Base-by-base conservation (phyloP, 2,329 filamentous ascomycete genomes). In the Apiospora pterosperma region DNA sequence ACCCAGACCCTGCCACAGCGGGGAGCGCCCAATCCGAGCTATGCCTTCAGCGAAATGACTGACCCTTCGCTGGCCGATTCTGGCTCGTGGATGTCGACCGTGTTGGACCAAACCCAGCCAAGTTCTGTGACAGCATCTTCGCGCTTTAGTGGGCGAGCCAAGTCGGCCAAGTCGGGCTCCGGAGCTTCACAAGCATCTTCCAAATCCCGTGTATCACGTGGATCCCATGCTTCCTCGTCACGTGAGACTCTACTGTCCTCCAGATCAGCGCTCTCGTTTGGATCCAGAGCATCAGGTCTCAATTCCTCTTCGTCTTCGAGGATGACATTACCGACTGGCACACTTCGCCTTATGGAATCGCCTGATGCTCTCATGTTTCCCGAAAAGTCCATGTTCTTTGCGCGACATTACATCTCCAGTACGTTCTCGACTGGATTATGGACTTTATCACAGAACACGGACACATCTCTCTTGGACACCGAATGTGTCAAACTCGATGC, bases 341-440 rank as follows among this genome's bases (percentile, higher is more conserved):
- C 41, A 4, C 5, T 62, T 7, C 64, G 59, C 0, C 55, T 58
- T 19, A 6, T 66, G 25, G 41, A 23, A 0, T 28, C 64, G 0
- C 64, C 62, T 5, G 42, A 61, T 11, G n/a, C 8, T 4, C 38
- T 62, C n/a, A 31, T 63, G 12, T 36, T 44, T 7, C 16, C 64
- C 0, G 64, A 66, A 10, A 64, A n/a, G n/a, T 63, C 64, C 5
- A 62, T 66, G 64, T 66, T 66, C 10, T 66, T 38, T 19, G 64
- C 64, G 1, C 59, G 64, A 3, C 64, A 66, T 31, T 66, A 63
- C 28, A 66, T 66, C n/a, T 66, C 64, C 36, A 63, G 16, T 19
- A 63, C 62, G 0, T 66, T 63, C 16, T 58, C 64, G 2, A 66
- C 64, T 1, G 64, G 64, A 0, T 19, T 66, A 10, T 66, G 64